These are phyloP conservation scores for Microdochium bolleyi DNA, from an alignment of 2,329 filamentous ascomycete species.

Conservation along the genomic window DNA sequence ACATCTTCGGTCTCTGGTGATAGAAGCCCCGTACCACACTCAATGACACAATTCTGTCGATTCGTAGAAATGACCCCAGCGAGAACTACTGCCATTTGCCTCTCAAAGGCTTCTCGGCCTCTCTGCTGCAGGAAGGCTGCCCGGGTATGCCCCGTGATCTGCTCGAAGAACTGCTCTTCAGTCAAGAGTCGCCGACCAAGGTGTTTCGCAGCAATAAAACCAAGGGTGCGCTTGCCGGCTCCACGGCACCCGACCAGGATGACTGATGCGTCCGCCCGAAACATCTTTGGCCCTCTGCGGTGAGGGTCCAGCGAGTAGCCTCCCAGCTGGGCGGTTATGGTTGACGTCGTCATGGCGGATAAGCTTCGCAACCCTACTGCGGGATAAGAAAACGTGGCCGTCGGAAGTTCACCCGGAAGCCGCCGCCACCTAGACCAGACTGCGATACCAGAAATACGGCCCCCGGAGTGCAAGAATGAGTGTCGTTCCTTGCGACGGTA, in stretches of 20 bases:
- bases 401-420: too few species aligned
- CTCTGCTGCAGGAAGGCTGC: slow-evolving; percentile 52
- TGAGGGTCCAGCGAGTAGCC: background rate
- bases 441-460: too few species aligned
- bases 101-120: slow-evolving; percentile 53
- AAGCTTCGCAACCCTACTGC: background rate
- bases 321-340: background rate
- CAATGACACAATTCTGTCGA: slow-evolving; percentile 56
- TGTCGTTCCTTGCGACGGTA: background rate
- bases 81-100: slow-evolving; percentile 53
- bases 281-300: slow-evolving; percentile 17
- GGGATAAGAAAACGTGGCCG: too few species aligned
- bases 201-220: slow-evolving; percentile 63
- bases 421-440: too few species aligned
- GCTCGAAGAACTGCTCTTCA: slow-evolving; percentile 59
- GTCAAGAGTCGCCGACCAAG: slow-evolving; percentile 60
- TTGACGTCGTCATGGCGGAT: background rate
- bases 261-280: slow-evolving; percentile 56
- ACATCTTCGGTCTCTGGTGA: slow-evolving; percentile 50
- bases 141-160: slow-evolving; percentile 52
- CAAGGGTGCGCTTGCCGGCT: slow-evolving; percentile 64
- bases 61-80: slow-evolving; percentile 52
- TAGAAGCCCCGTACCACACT: slow-evolving; percentile 58
- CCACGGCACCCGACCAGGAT: slow-evolving; percentile 65
- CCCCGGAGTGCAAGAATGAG: too few species aligned